Base-by-base conservation (phyloP, 2,329 filamentous ascomycete genomes). In the Aspergillus tamarii region DNA sequence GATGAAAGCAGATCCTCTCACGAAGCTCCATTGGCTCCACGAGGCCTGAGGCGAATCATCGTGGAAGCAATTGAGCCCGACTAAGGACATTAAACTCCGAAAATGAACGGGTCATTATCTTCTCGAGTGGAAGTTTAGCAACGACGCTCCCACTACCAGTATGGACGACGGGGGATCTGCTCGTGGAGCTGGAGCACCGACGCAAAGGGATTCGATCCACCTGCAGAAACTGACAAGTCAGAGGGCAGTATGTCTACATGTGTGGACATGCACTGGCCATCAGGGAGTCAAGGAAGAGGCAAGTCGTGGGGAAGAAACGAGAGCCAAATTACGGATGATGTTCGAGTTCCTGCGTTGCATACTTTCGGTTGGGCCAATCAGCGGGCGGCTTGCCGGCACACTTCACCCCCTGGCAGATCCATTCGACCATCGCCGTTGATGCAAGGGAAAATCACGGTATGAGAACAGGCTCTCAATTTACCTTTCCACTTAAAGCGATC, bases 351-450 rank as follows among this genome's bases (percentile, higher is more conserved):
- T 62, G 56, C 36, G 48, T 45, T 34, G 59, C 62, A 66, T 61
- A 60, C 30, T 52, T 52, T 58, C 60, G 62, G 63, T 26, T 66
- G 57, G 26, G 19, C 69, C 69, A 71, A 71, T 71, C 64, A 70
- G 32, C 53, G 57, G 41, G 32, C 56, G 41, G 39, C 7, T 41
- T 67, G 58, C 59, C 63, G 26, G 65, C 69, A 71, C 69, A 69
- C 67, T 69, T 64, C 60, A 54, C 59, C 59, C 52, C 57, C 58
- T 30, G 43, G n/a, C 36, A 19, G 39, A 36, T 54, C 52, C 52
- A 54, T 54, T 54, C 39, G 48, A 60, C 48, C 30, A 52, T n/a
- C 21, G 43, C 45, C 39, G 39, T 41, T n/a, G 16, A n/a, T 19
- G 16, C 39, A n/a, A 39, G 36, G 36, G 36, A 39, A 19, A 16